Base-by-base conservation (phyloP, 1,284 basidiomycete species). In the Ustilago curta region DNA sequence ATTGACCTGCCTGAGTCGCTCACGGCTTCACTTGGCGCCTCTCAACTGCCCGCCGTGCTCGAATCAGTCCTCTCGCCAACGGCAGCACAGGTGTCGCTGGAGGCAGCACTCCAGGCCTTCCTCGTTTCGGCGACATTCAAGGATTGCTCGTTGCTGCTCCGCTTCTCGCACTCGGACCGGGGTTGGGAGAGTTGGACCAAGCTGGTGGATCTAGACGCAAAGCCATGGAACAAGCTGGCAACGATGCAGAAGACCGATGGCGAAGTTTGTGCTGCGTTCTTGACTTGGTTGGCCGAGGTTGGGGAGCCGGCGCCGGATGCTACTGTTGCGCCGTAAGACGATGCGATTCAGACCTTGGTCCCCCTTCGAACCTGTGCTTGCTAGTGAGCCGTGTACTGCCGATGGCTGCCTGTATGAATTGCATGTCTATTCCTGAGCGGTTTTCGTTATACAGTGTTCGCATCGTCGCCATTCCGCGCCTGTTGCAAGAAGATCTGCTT, bases 61-160 rank as follows among this genome's bases (percentile, higher is more conserved):
- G 37, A 57, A n/a, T 4, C 45, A 0, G 45, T 71, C 47, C 55
- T 65, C n/a, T 39, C 44, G 2, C 32, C 11, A 9, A 2, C 21
- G 2, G 3, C 12, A 12, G 39, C 0, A 3, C 45, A 61, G 19
- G 40, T 59, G 12, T 25, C 12, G n/a, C 31, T 65, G 8, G 54
- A 65, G 32, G 54, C 52, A 7, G 62, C 69, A 37, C 40, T 65
- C 1, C 69, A 71, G n/a, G 69, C 69, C 4, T 94, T 94, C 83
- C 87, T 93, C 35, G 90, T 97, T 49, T 93, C 93, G 9, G 92
- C 93, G n/a, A 92, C 92, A 12, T 94, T 97, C 89, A 98, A 97
- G 85, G 95, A 98, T 85, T 97, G 95, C 85, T 96, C 94, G 2
- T 85, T 97, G 61, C 92, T 97, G 70, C 80, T 95, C 42, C 89